phyloP scores from a whole-genome alignment of 495 filamentous ascomycete genomes.

The Hypoxylon perforatum region DNA sequence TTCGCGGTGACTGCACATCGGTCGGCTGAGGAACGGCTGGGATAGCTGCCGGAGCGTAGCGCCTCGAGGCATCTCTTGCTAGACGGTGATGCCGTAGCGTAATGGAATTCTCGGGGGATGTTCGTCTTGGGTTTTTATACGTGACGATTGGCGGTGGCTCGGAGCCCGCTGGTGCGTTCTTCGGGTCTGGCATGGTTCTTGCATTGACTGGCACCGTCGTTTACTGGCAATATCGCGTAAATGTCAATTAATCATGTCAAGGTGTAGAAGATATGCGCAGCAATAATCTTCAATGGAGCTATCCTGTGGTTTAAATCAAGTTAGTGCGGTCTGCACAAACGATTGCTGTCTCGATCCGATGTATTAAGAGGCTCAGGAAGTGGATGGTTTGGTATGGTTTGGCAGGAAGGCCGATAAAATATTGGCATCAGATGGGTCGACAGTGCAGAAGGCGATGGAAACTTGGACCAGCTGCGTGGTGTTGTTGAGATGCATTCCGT shows the following conservation, averaged over 20 bases:
- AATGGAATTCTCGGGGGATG: conserved; percentile 52
- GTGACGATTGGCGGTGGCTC: conserved; percentile 44
- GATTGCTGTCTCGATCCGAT: neutral
- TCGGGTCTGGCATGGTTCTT: conserved; percentile 40
- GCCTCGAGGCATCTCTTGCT: conserved; percentile 48
- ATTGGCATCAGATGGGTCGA: conserved; percentile 22
- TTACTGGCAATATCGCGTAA: conserved; percentile 22
- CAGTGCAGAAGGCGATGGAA: conserved; percentile 33
- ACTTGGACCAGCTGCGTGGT: conserved; percentile 21
- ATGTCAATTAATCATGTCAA: conserved; percentile 19
- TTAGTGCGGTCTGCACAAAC: conserved; percentile 15
- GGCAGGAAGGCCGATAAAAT: conserved; percentile 8
- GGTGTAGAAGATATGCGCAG: neutral
- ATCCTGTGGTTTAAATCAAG: conserved; percentile 6
- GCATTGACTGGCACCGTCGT: conserved; percentile 35
- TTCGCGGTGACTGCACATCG: conserved; percentile 36
- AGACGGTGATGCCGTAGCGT: conserved; percentile 55
- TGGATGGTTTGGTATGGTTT: neutral
- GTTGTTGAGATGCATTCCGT: conserved; percentile 26
- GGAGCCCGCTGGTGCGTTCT: conserved; percentile 38
- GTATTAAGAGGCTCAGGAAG: neutral
- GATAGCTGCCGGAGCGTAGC: conserved; percentile 4
- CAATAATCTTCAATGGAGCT: conserved; percentile 10
- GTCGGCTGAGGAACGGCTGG: conserved; percentile 5
- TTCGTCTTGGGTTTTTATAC: conserved; percentile 52